Conservation (phyloP, 73 alveolate genomes). For the Symbiodinium natans region DNA sequence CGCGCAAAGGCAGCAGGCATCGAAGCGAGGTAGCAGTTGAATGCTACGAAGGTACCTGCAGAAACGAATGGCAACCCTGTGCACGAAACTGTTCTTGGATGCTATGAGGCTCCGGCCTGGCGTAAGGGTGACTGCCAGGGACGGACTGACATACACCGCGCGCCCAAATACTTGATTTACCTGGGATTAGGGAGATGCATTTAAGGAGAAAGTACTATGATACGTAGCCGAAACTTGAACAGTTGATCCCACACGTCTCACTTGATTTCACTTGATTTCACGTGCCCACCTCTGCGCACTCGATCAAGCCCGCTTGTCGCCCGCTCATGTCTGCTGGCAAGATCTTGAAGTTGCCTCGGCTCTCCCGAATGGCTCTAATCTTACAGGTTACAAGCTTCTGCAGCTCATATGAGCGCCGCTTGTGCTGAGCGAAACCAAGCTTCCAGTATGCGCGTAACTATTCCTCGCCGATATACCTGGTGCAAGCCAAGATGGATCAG, state of each 20-base stretch:
- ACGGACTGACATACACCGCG: conserved; percentile 39
- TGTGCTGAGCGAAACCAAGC: not conserved
- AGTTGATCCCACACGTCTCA: no score
- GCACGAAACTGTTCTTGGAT: no score
- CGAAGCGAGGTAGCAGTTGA: conserved; percentile 41
- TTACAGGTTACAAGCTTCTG: no score
- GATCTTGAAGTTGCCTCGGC: conserved; percentile 19
- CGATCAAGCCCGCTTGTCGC: conserved; percentile 45
- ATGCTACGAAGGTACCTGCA: conserved; percentile 30
- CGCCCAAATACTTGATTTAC: conserved; percentile 47
- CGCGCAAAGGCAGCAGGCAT: conserved; percentile 70
- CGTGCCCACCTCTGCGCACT: conserved; percentile 41
- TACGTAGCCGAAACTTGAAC: no score
- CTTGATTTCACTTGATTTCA: no score
- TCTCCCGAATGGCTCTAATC: no score
- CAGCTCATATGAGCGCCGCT: no score
- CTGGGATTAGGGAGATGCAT: not conserved
- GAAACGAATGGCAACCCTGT: not conserved
- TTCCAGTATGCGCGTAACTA: conserved; percentile 50
- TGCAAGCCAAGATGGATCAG: not conserved
- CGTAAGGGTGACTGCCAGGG: conserved; percentile 44
- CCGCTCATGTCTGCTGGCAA: conserved; percentile 20
- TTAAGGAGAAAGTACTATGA: no score
- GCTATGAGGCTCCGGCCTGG: no score
- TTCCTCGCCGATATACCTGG: conserved; percentile 41